These are phyloP conservation scores for Pleurotus tuber-regium DNA, from an alignment of 768 basidiomycete species.

Conservation along the genomic window DNA sequence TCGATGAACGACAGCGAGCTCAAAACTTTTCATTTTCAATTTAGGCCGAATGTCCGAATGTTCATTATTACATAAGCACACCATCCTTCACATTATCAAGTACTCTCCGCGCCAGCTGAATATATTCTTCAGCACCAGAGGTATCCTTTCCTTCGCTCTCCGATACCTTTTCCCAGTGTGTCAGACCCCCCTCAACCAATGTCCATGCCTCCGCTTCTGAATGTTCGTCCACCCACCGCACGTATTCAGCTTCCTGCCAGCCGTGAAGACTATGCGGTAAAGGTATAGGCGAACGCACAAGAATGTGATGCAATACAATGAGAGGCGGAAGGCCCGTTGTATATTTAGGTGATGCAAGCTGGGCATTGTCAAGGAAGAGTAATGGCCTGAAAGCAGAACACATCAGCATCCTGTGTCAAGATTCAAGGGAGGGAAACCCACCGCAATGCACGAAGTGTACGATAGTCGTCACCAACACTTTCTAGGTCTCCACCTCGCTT, in stretches of 20 bases:
- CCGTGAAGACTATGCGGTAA: conserved; percentile 88
- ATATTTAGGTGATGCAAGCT: conserved; percentile 60
- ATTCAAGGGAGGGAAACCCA: conserved; percentile 29
- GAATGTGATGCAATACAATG: conserved; percentile 87
- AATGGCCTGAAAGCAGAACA: conserved; percentile 62
- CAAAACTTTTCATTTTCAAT: background rate
- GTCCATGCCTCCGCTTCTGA: conserved; percentile 74
- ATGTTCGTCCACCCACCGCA: conserved; percentile 94
- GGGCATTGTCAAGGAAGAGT: conserved; percentile 81
- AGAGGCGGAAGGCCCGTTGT: conserved; percentile 83
- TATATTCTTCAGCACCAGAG: conserved; percentile 54
- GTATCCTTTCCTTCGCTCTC: conserved; percentile 53
- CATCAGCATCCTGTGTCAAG: conserved; percentile 10
- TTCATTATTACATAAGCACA: conserved; percentile 2
- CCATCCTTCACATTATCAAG: conserved; percentile 39
- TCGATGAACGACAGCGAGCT: background rate
- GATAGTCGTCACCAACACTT: conserved; percentile 84
- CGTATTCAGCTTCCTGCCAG: conserved; percentile 96
- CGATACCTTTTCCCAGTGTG: conserved; percentile 74
- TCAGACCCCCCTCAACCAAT: conserved; percentile 75
- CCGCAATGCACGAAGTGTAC: conserved; percentile 83
- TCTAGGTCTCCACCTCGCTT: conserved; percentile 70
- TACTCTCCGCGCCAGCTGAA: conserved; percentile 66
- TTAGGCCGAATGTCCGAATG: background rate
- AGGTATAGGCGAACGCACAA: conserved; percentile 83